Percentiles rank a stretch among this genome's conserved stretches.
Evolutionary conservation across 768 basidiomycete species (phyloP).

Genomic region (Mycena metata): DNA sequence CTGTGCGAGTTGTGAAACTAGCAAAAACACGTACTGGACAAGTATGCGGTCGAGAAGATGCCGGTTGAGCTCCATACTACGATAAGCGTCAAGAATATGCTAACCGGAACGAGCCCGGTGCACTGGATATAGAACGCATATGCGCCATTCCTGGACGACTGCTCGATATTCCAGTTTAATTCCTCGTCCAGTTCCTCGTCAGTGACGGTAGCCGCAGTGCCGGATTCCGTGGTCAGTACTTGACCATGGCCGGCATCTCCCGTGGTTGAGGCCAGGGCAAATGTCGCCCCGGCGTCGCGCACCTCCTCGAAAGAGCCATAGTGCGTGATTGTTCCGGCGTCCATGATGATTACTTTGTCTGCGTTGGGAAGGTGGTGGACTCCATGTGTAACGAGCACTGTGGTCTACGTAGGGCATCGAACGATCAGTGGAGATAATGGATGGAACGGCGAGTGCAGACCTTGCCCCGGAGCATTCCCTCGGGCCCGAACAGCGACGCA

Average conservation of each 20-base stretch:
- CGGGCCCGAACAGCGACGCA: constrained; percentile 28
- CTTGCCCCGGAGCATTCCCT: constrained; percentile 31
- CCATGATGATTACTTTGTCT: constrained; percentile 33
- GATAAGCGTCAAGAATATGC: constrained; percentile 17
- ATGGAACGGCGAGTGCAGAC: neutral
- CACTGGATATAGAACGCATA: constrained; percentile 28
- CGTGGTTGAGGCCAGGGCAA: constrained; percentile 12
- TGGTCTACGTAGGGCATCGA: neutral
- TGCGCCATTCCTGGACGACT: constrained; percentile 11
- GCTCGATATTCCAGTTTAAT: constrained; percentile 18
- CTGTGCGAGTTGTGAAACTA: too few relatives aligned
- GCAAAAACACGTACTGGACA: constrained; percentile 11
- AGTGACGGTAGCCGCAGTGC: constrained; percentile 14
- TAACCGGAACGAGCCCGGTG: constrained; percentile 3
- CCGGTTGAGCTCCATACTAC: constrained; percentile 8
- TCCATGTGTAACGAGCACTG: constrained; percentile 33
- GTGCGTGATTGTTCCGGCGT: constrained; percentile 22
- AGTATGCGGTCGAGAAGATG: constrained; percentile 16
- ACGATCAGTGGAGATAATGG: neutral
- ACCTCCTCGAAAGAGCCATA: constrained; percentile 31
- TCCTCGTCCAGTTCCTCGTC: constrained; percentile 32
- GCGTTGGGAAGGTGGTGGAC: constrained; percentile 32
- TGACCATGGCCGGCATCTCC: neutral
- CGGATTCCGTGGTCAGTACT: neutral
- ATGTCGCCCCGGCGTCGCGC: constrained; percentile 25